These are phyloP conservation scores for Sclerotinia subarctica DNA, from an alignment of 2,329 filamentous ascomycete genomes.

Conservation along the genomic window DNA sequence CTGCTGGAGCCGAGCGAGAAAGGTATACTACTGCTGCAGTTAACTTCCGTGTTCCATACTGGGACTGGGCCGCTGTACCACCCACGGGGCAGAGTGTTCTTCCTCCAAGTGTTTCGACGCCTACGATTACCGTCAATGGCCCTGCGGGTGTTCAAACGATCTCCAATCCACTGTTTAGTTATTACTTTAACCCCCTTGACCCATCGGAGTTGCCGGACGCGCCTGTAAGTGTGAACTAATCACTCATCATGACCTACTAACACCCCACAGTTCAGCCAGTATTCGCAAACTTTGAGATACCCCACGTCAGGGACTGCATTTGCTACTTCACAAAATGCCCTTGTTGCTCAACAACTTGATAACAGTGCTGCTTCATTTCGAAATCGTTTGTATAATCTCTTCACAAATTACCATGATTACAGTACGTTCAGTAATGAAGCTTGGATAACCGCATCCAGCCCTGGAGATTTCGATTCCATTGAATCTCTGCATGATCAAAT, in stretches of 20 bases:
- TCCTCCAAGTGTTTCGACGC: conserved; percentile 47
- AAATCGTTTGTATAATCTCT: conserved; percentile 63
- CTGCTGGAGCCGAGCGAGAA: conserved; percentile 34
- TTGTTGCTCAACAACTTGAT: conserved; percentile 52
- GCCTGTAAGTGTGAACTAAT: conserved; percentile 48
- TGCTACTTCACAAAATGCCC: conserved; percentile 57
- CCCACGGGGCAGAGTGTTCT: conserved; percentile 48
- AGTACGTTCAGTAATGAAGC: conserved; percentile 67
- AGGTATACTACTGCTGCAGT: conserved; percentile 46
- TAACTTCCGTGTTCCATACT: conserved; percentile 46
- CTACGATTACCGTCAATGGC: conserved; percentile 49
- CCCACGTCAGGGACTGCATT: conserved; percentile 43
- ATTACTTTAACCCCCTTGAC: conserved; percentile 45
- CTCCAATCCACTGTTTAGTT: conserved; percentile 53
- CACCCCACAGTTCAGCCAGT: conserved; percentile 52
- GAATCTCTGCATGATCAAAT: conserved; percentile 63
- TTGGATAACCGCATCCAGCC: conserved; percentile 50
- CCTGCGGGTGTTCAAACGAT: conserved; percentile 46
- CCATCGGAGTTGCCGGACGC: conserved; percentile 53
- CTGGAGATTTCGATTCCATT: conserved; percentile 56
- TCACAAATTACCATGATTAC: conserved; percentile 66
- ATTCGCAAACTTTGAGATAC: conserved; percentile 58
- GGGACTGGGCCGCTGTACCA: conserved; percentile 49
- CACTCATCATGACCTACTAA: conserved; percentile 1
- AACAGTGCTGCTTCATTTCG: conserved; percentile 54